Evolutionary conservation across 2,329 filamentous ascomycete species (phyloP), one percentile per base, ranked within the genome.

Genomic region (Leptographium flavum): DNA sequence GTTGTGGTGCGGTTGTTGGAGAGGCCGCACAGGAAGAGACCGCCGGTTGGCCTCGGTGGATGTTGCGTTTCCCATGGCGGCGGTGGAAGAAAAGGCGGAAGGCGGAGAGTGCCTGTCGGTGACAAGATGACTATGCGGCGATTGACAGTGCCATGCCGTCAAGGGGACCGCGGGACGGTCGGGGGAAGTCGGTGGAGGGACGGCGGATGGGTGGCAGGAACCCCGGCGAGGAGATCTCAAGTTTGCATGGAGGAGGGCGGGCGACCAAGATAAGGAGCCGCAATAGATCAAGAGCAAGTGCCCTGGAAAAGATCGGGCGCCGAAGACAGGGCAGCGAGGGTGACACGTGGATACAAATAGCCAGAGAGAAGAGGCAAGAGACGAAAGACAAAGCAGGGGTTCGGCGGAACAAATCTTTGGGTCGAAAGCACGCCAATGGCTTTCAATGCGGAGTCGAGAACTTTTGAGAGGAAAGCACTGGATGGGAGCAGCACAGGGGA

Each of bases 61-160:
- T 46, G 66, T 58, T 39, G 62, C 58, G 56, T 74, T 74, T 45
- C 71, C 71, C 71, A 75, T 75, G 52, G 46, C 59, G 55, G 49
- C 41, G 43, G 15, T 13, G 5, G 32, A n/a, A n/a, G 19, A 2
- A 37, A 32, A 28, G 51, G 30, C 27, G 36, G 28, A 42, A 38
- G 33, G 19, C 39, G n/a, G 25, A 33, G 37, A 33, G 31, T 42
- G 41, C 30, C 10, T 41, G 30, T 17, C 30, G 23, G 35, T 23
- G 30, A 36, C 10, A 19, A 39, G n/a, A 23, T 14, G 28, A 36
- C 27, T 64, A 66, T 59, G 57, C 58, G 49, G 54, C 54, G 56
- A 60, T 60, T 58, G 56, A 56, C 53, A 56, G 47, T 59, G 58
- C 63, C 63, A 67, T 67, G 59, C 62, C 63, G 58, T 53, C 55